A percentile compares a stretch with the other conserved stretches of the same genome.
phyloP scores from a whole-genome alignment of 2,329 filamentous ascomycete species.

The Beauveria sp. region DNA sequence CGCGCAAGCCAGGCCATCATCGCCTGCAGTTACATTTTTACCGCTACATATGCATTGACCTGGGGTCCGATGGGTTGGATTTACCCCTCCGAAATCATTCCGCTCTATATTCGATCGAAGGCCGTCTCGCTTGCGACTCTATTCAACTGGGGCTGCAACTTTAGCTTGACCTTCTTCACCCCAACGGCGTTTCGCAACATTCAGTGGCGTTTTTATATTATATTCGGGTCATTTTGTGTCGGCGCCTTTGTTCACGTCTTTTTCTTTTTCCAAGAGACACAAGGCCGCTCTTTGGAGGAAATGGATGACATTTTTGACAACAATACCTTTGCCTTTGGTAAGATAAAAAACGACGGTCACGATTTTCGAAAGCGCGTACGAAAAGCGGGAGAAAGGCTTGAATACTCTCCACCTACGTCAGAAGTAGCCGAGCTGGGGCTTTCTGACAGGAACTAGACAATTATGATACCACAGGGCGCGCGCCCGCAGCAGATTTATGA shows the following conservation, averaged over 20 bases:
- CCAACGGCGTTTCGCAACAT: constrained; percentile 22
- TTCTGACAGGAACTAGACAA: constrained; percentile 4
- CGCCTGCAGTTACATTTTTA: constrained; percentile 55
- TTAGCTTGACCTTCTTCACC: constrained; percentile 25
- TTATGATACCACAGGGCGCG: not conserved
- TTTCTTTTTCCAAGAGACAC: constrained; percentile 14
- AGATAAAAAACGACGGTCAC: constrained; percentile 9
- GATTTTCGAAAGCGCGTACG: constrained; percentile 4
- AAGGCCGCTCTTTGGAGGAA: constrained; percentile 12
- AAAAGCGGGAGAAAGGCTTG: constrained; percentile 7
- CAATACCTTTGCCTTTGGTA: constrained; percentile 14
- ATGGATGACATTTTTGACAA: constrained; percentile 14
- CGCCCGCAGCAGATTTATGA: not conserved
- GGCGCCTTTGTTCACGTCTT: constrained; percentile 13
- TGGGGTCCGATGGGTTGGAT: constrained; percentile 39
- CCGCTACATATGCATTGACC: constrained; percentile 36
- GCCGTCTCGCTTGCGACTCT: constrained; percentile 35
- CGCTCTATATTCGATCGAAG: constrained; percentile 34
- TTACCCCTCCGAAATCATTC: constrained; percentile 40
- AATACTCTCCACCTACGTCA: constrained; percentile 10
- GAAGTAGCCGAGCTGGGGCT: constrained; percentile 10
- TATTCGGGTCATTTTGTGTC: constrained; percentile 14
- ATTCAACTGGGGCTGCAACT: constrained; percentile 28
- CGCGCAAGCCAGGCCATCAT: constrained; percentile 53
- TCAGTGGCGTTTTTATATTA: constrained; percentile 16